Evolutionary conservation across 2,329 filamentous ascomycete genomes (phyloP), one percentile per base, ranked within the genome.

Genomic region (Sclerotiophoma versabilis): DNA sequence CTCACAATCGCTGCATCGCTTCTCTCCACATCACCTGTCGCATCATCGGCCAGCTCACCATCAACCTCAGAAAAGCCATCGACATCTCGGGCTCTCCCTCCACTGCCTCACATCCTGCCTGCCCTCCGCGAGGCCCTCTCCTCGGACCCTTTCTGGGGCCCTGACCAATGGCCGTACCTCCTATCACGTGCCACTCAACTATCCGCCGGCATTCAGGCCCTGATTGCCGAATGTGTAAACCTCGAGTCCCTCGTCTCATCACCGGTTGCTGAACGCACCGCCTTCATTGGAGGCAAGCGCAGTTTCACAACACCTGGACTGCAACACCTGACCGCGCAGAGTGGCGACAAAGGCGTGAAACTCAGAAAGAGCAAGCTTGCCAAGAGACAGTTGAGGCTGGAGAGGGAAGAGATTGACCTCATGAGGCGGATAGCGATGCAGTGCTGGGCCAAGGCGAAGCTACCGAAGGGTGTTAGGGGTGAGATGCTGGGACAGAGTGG

Each of bases 1-100:
- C 64, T 81, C 20, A 76, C 77, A 9, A 76, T 80, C 52, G 76
- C 79, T n/a, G 79, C 79, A 6, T 78, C 77, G 29, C 71, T 79
- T 22, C 74, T 82, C 7, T 79, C 78, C 47, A 75, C 75, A 29
- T 42, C 42, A 9, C 27, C 59, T 3, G 33, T 61, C 33, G 49
- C 62, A 15, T 53, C 63, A 3, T 53, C 73, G 58, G 44, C 36
- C 46, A 62, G 49, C 34, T 59, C 32, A 9, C 23, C 30, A 12
- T n/a, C 33, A 1, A 59, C 9, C 44, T 57, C 10, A 8, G 66
- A 65, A 41, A 50, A 53, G 4, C 39, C 55, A 9, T 23, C 39
- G 3, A 25, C 51, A 3, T 37, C 27, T 17, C 62, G 57, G 27
- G 43, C 62, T 0, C 69, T 75, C 2, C 72, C 71, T 7, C 66